Conservation (phyloP, 805 yeast species). For the Myxozyma geophila region DNA sequence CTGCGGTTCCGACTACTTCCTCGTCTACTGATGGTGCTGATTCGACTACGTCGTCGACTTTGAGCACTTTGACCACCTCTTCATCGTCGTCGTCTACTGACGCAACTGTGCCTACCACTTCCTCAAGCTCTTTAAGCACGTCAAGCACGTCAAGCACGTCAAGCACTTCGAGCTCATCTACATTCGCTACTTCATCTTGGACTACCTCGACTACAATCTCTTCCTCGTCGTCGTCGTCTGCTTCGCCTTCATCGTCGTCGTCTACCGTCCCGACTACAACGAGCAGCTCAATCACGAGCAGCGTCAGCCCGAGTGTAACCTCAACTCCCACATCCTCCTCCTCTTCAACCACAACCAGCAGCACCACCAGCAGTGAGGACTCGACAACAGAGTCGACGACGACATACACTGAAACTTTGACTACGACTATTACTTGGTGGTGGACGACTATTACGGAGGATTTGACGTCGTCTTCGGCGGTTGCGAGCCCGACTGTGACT, state of each 20-base stretch:
- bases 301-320: slow-evolving; percentile 20
- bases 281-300: slow-evolving; percentile 19
- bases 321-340: slow-evolving; percentile 22
- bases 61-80: background rate
- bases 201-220: background rate
- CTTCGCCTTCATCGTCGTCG: background rate
- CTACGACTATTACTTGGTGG: slow-evolving; percentile 28
- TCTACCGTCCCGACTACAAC: background rate
- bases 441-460: slow-evolving; percentile 21
- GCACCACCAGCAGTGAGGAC: slow-evolving; percentile 12
- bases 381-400: slow-evolving; percentile 26
- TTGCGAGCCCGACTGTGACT: background rate
- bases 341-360: background rate
- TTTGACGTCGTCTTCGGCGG: background rate
- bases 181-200: slow-evolving; percentile 36
- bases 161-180: slow-evolving; percentile 28
- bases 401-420: slow-evolving; percentile 3
- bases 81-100: background rate
- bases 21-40: background rate
- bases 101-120: background rate
- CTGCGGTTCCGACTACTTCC: background rate
- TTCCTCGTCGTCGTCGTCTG: slow-evolving; percentile 1
- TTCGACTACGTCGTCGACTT: slow-evolving; percentile 24
- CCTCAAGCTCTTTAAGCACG: slow-evolving; percentile 9
- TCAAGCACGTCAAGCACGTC: slow-evolving; percentile 16